Percentiles rank a stretch among this genome's conserved stretches.
phyloP scores from a whole-genome alignment of 768 basidiomycete species.

The Trichaptum fuscoviolaceum region DNA sequence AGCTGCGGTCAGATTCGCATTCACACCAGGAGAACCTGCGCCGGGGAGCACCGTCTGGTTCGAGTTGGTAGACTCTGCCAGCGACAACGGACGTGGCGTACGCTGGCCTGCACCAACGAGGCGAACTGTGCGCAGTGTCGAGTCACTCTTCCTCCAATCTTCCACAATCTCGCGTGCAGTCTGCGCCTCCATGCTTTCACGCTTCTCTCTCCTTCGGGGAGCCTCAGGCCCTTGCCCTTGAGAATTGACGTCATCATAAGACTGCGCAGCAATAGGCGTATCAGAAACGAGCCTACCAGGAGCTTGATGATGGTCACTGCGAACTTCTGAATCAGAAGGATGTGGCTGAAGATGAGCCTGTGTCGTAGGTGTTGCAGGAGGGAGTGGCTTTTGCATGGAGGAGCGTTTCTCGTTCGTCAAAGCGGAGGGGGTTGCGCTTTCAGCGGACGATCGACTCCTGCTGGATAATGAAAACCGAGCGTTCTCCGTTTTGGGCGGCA shows the following conservation, averaged over 20 bases:
- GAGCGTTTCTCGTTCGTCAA: neutral
- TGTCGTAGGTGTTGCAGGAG: neutral
- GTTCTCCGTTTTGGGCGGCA: neutral
- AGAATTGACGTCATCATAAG: constrained; percentile 7
- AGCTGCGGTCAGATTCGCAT: constrained; percentile 26
- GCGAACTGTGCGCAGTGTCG: constrained; percentile 58
- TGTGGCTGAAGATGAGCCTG: neutral
- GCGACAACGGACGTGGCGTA: constrained; percentile 68
- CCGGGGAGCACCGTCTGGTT: constrained; percentile 62
- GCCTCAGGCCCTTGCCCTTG: neutral
- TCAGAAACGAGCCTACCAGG: neutral
- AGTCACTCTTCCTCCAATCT: constrained; percentile 75
- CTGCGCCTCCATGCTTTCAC: constrained; percentile 1
- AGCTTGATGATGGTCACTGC: neutral
- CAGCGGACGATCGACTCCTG: neutral
- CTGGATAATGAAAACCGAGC: neutral
- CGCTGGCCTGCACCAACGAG: constrained; percentile 27
- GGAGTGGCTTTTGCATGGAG: neutral
- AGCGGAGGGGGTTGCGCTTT: neutral
- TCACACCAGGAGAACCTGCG: constrained; percentile 20
- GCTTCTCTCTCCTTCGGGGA: neutral
- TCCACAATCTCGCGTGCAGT: constrained; percentile 32
- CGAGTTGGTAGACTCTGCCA: constrained; percentile 73
- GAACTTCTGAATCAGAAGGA: neutral
- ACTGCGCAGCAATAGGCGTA: neutral